Percentiles rank a stretch among this genome's conserved stretches.
Evolutionary conservation across 805 yeast species (phyloP).

Genomic region (Jamesozyma piceae): DNA sequence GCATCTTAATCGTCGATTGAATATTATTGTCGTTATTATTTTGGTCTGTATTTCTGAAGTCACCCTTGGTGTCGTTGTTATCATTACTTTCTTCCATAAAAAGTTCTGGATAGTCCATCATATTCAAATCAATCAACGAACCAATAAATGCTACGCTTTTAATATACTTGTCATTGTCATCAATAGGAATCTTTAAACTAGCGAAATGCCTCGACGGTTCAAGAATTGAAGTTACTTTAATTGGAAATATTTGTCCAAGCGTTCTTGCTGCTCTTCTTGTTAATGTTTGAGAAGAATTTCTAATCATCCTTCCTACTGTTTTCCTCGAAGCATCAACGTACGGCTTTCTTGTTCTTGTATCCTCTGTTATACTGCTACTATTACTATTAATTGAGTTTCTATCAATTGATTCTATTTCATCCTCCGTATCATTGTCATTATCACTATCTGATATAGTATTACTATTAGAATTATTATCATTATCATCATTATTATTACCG

Average conservation of each 20-base stretch:
- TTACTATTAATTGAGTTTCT: neutral
- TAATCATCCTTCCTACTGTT: conserved; percentile 63
- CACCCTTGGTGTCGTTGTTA: neutral
- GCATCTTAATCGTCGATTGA: conserved; percentile 25
- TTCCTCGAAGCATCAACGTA: conserved; percentile 60
- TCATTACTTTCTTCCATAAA: conserved; percentile 10
- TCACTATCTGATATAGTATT: conserved; percentile 20
- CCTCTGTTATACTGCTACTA: conserved; percentile 1
- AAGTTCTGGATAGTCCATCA: conserved; percentile 25
- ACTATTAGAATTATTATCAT: too few relatives aligned
- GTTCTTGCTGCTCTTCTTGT: conserved; percentile 79
- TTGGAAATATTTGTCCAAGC: conserved; percentile 79
- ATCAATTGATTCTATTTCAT: conserved; percentile 3
- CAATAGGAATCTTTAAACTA: conserved; percentile 60
- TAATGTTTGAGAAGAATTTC: conserved; percentile 68
- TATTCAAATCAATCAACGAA: conserved; percentile 28
- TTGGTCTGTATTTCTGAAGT: neutral
- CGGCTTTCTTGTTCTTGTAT: conserved; percentile 33
- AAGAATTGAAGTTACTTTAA: conserved; percentile 64
- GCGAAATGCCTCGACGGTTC: conserved; percentile 93
- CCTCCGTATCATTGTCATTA: conserved; percentile 15
- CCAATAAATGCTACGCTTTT: conserved; percentile 26
- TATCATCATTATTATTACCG: conserved; percentile 13
- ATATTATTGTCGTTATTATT: neutral
- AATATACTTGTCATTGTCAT: conserved; percentile 8